Evolutionary conservation across 306 rosid species (phyloP).

Genomic region (Ziziphus jujuba): DNA sequence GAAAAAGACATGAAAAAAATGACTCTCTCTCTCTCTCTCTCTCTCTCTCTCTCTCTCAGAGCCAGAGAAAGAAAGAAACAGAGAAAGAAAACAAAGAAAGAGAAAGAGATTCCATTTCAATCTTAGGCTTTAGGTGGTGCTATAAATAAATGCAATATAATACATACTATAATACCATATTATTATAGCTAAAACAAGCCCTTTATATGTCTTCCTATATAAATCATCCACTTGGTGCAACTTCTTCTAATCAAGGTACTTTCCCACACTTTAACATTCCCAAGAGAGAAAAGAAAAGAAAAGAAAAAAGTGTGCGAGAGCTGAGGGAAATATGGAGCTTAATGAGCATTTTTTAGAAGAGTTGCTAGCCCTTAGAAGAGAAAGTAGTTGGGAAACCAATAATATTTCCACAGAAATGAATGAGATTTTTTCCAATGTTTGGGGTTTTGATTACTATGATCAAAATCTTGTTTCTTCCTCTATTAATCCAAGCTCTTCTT

Average conservation of each 20-base stretch:
- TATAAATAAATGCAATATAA: conserved; percentile 13
- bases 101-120: conserved; percentile 49
- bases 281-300: conserved; percentile 24
- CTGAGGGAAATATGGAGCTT: conserved; percentile 51
- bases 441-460: conserved; percentile 49
- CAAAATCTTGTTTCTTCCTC: conserved; percentile 39
- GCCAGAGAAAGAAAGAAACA: not conserved
- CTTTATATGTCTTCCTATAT: conserved; percentile 41
- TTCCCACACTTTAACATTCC: conserved; percentile 43
- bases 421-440: conserved; percentile 48
- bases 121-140: conserved; percentile 29
- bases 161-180: conserved; percentile 25
- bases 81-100: not conserved
- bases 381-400: conserved; percentile 52
- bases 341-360: conserved; percentile 70
- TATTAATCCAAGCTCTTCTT: conserved; percentile 47
- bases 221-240: conserved; percentile 41
- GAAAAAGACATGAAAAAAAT: conserved; percentile 57
- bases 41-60: not conserved
- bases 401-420: conserved; percentile 48
- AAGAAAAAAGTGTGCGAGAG: conserved; percentile 13
- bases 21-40: too few relatives aligned
- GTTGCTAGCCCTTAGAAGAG: conserved; percentile 61
- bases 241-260: conserved; percentile 42
- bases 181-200: conserved; percentile 21